Conservation (phyloP, 345 rosid genomes). For the Linum tenue region DNA sequence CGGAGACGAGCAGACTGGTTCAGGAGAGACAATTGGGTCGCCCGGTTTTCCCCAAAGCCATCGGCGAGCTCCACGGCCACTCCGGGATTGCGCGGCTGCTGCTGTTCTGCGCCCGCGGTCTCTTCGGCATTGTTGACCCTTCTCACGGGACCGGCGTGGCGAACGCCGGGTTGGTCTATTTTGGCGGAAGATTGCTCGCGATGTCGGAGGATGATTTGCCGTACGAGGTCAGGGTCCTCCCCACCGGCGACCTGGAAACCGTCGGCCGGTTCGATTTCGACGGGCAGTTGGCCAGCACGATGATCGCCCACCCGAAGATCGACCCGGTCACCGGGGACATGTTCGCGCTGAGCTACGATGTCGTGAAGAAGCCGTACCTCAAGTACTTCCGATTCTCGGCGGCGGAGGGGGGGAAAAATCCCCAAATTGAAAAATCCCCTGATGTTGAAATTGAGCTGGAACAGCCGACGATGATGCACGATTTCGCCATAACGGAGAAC, state of each 20-base stretch:
- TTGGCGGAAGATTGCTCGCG: constrained; percentile 56
- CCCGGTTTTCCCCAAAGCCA: constrained; percentile 75
- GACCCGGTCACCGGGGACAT: constrained; percentile 64
- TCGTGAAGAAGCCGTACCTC: constrained; percentile 59
- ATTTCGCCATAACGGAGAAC: constrained; percentile 67
- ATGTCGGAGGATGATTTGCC: constrained; percentile 93
- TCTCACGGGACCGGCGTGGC: constrained; percentile 69
- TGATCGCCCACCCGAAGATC: constrained; percentile 91
- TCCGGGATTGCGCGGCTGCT: constrained; percentile 71
- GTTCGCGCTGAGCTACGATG: constrained; percentile 76
- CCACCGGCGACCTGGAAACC: constrained; percentile 53
- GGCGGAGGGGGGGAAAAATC: not conserved
- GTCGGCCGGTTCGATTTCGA: constrained; percentile 56
- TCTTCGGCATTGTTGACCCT: constrained; percentile 54
- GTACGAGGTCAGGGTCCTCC: constrained; percentile 57
- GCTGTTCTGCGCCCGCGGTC: constrained; percentile 63
- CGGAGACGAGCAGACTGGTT: constrained; percentile 60
- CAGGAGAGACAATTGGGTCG: constrained; percentile 60
- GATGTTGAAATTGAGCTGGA: constrained; percentile 62
- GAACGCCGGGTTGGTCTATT: constrained; percentile 81
- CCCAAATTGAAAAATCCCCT: constrained; percentile 48
- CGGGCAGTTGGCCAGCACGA: constrained; percentile 50
- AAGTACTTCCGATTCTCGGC: constrained; percentile 58
- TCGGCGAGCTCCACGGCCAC: constrained; percentile 90
- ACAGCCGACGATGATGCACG: constrained; percentile 84